Evolutionary conservation across 768 basidiomycete genomes (phyloP), one percentile per base, ranked within the genome.

Genomic region (Tylopilus plumbeoviolaceoides): DNA sequence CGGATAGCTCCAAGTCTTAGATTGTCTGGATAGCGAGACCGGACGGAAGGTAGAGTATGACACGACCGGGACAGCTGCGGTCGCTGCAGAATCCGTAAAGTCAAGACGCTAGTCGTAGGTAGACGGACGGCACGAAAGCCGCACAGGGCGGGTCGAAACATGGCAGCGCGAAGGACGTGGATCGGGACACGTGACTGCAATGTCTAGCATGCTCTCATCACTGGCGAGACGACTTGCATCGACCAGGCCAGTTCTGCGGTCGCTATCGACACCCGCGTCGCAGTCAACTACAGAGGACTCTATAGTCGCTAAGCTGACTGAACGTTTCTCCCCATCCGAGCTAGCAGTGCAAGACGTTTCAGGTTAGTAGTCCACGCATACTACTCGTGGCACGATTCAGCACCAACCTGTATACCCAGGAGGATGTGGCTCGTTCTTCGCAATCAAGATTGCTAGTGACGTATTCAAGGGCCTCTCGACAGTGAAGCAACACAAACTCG

Each of bases 351-450:
- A 94, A 72, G 95, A 99, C 69, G 82, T 95, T n/a, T 98, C 95
- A 25, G 95, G 95, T 94, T 21, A 56, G 80, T 64, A 27, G 21
- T n/a, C 44, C n/a, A 36, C 44, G 14, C 41, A 41, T 33, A 30
- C 7, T 28, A 31, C 23, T 27, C 27, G 2, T 23, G n/a, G 4
- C 57, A 31, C 44, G 31, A 44, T 30, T 4, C 28, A 10, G 28
- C 7, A 42, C 52, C 47, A 14, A 57, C 47, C 42, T 39, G 44
- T 61, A 15, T 45, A 14, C 30, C 20, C 43, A 97, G 95, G 94
- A 49, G 97, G 97, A 21, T 98, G 97, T 66, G 97, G 97, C n/a
- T 80, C 85, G 5, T 99, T 98, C 72, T 99, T 95, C 62, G 90
- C 94, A 40, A 95, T 99, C 56, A 79, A 81, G 12, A 89, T 99